Conservation (phyloP, 768 basidiomycete genomes). For the Pisolithus orientalis region DNA sequence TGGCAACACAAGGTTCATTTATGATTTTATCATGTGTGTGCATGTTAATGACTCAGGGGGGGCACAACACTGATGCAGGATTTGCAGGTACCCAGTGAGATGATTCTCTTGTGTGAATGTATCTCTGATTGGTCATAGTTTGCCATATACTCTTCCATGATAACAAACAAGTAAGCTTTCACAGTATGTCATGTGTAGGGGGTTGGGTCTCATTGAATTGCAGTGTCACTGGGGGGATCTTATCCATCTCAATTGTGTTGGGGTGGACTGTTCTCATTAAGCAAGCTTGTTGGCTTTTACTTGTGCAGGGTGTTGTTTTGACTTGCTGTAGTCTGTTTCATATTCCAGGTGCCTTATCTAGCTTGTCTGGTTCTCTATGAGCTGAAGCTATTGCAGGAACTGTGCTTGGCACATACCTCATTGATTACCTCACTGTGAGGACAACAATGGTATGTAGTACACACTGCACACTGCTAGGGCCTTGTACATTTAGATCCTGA, state of each 20-base stretch:
- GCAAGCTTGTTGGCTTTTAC: constrained; percentile 32
- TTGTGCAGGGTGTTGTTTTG: constrained; percentile 32
- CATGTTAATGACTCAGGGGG: neutral
- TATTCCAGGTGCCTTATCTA: constrained; percentile 41
- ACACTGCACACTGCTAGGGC: neutral
- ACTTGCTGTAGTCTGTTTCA: constrained; percentile 45
- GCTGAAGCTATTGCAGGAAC: constrained; percentile 35
- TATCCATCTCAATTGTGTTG: constrained; percentile 54
- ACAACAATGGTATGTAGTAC: constrained; percentile 53
- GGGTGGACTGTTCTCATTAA: constrained; percentile 87
- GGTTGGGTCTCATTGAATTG: neutral
- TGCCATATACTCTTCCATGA: constrained; percentile 73
- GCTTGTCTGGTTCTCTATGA: neutral
- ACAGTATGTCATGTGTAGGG: neutral
- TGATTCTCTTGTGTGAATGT: neutral
- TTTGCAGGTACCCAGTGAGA: constrained; percentile 56
- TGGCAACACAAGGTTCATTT: constrained; percentile 50
- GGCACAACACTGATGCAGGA: neutral
- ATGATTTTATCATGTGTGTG: constrained; percentile 71
- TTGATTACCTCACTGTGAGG: constrained; percentile 74
- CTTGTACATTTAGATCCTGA: neutral
- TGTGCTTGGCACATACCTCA: constrained; percentile 64
- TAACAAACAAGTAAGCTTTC: constrained; percentile 51
- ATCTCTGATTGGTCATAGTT: constrained; percentile 40
- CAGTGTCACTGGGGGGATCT: constrained; percentile 53